Evolutionary conservation across 331 rosid genomes (phyloP).

Genomic region (Malus hybrid): DNA sequence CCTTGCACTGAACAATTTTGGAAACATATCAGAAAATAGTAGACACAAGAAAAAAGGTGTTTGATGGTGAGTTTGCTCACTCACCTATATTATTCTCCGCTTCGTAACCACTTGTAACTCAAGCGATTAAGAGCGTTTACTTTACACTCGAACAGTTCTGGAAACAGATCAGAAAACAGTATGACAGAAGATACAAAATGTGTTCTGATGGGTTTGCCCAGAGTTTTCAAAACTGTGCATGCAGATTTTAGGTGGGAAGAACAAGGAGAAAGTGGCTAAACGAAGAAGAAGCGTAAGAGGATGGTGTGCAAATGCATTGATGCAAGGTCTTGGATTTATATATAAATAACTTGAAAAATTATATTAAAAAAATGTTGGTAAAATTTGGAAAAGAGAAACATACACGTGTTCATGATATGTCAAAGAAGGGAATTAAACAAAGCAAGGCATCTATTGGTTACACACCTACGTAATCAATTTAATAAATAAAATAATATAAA

Average conservation of each 20-base stretch:
- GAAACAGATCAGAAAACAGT: not conserved
- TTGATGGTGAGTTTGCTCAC: not conserved
- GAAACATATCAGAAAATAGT: not conserved
- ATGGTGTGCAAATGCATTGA: not conserved
- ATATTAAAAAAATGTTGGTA: too few species aligned
- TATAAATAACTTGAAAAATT: not conserved
- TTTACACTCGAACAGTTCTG: not conserved
- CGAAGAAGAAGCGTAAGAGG: constrained; percentile 18
- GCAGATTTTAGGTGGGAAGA: not conserved
- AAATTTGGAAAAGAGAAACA: not conserved
- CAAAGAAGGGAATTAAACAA: not conserved
- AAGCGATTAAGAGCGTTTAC: too few species aligned
- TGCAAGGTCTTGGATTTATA: not conserved
- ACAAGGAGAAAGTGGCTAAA: constrained; percentile 21
- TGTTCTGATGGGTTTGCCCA: not conserved
- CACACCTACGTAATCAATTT: not conserved
- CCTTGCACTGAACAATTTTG: not conserved
- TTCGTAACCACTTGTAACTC: too few species aligned
- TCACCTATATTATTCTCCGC: too few species aligned
- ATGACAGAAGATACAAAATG: not conserved
- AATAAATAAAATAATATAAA: not conserved
- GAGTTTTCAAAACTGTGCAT: constrained; percentile 24
- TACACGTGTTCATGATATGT: constrained; percentile 9
- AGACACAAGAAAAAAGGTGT: not conserved
- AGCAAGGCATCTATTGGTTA: constrained; percentile 5